Base-by-base conservation (phyloP, 2,329 filamentous ascomycete genomes). In the Berkeleyomyces rouxiae region DNA sequence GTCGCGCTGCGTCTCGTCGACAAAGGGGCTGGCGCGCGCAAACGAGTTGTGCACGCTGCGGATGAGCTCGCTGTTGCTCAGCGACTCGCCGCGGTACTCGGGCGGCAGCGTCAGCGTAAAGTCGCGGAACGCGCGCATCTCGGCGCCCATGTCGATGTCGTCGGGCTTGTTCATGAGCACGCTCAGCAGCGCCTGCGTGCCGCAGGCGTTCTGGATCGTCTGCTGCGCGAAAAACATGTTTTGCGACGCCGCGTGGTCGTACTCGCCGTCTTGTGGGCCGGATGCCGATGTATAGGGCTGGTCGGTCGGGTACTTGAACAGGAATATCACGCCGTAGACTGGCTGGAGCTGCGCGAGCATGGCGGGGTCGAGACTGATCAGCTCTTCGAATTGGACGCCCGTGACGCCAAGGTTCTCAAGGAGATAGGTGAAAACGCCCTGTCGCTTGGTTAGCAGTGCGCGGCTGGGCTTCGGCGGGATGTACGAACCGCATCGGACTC, bases 151-250 rank as follows among this genome's bases (percentile, higher is more conserved):
- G 42, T 90, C 80, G 59, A 96, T 80, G 51, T 80, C 72, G 62
- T 75, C 78, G 57, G 82, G 81, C 73, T 95, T 87, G 77, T 99
- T 99, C 67, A 99, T 78, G 40, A 97, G 80, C 62, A 97, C 88
- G 61, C 88, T 93, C 47, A 99, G 82, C 57, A 99, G 82, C 3
- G 93, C 93, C 74, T 99, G 93, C 13, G 93, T 99, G 53, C 91
- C 93, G 75, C 93, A 99, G 6, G 93, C 93, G 74, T 99, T 99
- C 74, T 97, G 92, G 72, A 99, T 99, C 3, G 92, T 97, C 77
- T 99, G 93, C 39, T 86, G 85, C 3, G 93, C 93, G 74, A 99
- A 99, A 80, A 96, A 99, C 69, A 96, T 80, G 66, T 81, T 79
- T 66, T 90, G 84, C 16, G 87, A 78, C 11, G 90, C 89, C 13